Evolutionary conservation across 208 protist genomes (phyloP).

Genomic region (Angomonas deanei): DNA sequence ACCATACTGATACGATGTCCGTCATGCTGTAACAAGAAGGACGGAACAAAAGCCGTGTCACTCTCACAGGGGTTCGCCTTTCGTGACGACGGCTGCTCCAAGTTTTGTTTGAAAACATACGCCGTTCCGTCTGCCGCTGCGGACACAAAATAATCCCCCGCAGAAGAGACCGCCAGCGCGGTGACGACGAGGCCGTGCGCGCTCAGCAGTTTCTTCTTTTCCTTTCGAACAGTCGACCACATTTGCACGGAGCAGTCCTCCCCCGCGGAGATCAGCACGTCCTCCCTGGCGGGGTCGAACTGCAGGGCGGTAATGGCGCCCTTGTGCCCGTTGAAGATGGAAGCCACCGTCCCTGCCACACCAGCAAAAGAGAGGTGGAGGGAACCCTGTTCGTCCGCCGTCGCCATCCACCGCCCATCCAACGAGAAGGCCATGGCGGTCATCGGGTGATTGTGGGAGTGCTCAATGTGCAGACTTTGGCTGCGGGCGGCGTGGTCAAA

Average conservation of each 20-base stretch:
- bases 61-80: neutral
- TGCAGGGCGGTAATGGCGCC: conserved; percentile 38
- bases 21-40: conserved; percentile 49
- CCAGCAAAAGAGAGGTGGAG: conserved; percentile 57
- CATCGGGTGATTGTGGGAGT: conserved; percentile 56
- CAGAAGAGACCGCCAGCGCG: conserved; percentile 31
- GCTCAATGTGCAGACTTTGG: conserved; percentile 27
- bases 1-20: conserved; percentile 41
- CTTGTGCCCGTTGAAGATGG: conserved; percentile 62
- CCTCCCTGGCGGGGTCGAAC: conserved; percentile 24
- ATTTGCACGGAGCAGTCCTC: conserved; percentile 40
- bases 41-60: neutral
- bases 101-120: conserved; percentile 36
- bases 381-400: conserved; percentile 61
- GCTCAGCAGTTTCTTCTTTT: conserved; percentile 8
- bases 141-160: conserved; percentile 56
- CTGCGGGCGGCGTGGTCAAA: conserved; percentile 53
- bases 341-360: conserved; percentile 44
- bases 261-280: conserved; percentile 26
- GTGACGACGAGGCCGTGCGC: conserved; percentile 54
- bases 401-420: conserved; percentile 66
- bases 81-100: neutral
- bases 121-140: conserved; percentile 51
- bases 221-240: conserved; percentile 25
- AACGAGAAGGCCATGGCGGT: conserved; percentile 46